These are phyloP conservation scores for Brassica napus DNA, from an alignment of 345 rosid species.

Conservation along the genomic window Da-Ae NC_063439.1:25075001-25075500, in stretches of 20 bases:
- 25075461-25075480: slow-evolving; percentile 73
- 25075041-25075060: not conserved
- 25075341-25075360: slow-evolving; percentile 76
- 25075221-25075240: not conserved
- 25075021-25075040: too few species aligned
- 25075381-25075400: slow-evolving; percentile 86
- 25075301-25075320: slow-evolving; percentile 88
- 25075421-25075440: slow-evolving; percentile 75
- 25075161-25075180: not conserved
- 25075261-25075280: not conserved
- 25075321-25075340: slow-evolving; percentile 97
- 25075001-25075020: not conserved
- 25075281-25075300: slow-evolving; percentile 68
- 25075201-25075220: not conserved
- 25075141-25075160: not conserved
- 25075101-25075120: not conserved
- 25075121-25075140: not conserved
- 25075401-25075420: slow-evolving; percentile 77
- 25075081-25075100: slow-evolving; percentile 1
- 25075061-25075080: not conserved
- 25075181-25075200: not conserved
- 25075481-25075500: not conserved
- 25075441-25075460: slow-evolving; percentile 56
- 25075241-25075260: not conserved
- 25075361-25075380: slow-evolving; percentile 76